Percentiles rank a stretch among this genome's conserved stretches.
phyloP scores from a whole-genome alignment of 2,329 filamentous ascomycete genomes.

The Beauveria pseudobassiana region DNA sequence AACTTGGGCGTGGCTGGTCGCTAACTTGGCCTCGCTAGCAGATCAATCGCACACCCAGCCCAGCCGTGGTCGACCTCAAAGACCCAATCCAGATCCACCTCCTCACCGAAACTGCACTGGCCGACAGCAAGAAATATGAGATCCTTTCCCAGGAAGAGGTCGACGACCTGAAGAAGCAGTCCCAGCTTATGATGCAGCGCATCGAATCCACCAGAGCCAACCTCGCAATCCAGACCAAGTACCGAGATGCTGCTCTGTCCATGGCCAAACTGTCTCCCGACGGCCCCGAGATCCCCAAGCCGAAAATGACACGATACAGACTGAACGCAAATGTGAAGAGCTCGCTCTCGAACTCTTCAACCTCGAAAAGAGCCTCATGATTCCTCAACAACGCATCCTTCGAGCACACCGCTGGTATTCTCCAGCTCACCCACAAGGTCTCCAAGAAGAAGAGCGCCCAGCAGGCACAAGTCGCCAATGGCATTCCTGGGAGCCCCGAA shows the following conservation, averaged over 20 bases:
- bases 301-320: constrained; percentile 66
- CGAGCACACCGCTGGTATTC: constrained; percentile 84
- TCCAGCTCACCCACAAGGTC: constrained; percentile 81
- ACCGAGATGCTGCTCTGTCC: constrained; percentile 85
- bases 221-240: constrained; percentile 83
- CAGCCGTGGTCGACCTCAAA: constrained; percentile 51
- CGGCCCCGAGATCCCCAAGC: constrained; percentile 50
- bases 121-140: constrained; percentile 78
- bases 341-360: constrained; percentile 72
- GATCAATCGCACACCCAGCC: constrained; percentile 50
- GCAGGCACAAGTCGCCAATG: constrained; percentile 38
- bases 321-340: constrained; percentile 77
- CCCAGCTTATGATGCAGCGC: constrained; percentile 61
- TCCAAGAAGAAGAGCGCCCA: constrained; percentile 49
- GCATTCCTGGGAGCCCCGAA: constrained; percentile 67
- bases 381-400: constrained; percentile 73
- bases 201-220: constrained; percentile 77
- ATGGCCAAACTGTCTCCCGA: constrained; percentile 73
- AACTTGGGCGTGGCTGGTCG: not conserved
- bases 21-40: constrained; percentile 19
- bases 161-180: constrained; percentile 84
- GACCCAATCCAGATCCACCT: constrained; percentile 82
- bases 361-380: constrained; percentile 68
- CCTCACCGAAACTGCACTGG: constrained; percentile 85
- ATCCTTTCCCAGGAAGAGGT: constrained; percentile 88